A percentile compares a stretch with the other conserved stretches of the same genome.
Evolutionary conservation across 768 basidiomycete species (phyloP).

Genomic region (Lyophyllum shimeji): DNA sequence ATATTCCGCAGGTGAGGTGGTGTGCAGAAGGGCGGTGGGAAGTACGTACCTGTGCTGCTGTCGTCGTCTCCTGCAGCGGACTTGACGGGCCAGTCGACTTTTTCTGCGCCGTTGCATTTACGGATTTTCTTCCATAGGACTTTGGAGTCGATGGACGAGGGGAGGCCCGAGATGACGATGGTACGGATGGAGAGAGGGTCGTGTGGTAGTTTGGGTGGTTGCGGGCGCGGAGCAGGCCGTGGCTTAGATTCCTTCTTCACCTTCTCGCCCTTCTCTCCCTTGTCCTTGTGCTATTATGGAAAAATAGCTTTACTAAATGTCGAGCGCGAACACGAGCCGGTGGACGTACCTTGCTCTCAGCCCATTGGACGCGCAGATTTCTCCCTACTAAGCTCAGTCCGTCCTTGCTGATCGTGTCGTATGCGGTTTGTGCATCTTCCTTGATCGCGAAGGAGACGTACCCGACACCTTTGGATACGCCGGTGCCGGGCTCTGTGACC

Average conservation of each 20-base stretch:
- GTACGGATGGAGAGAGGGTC: slow-evolving; percentile 89
- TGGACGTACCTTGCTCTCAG: slow-evolving; percentile 65
- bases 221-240: slow-evolving; percentile 32
- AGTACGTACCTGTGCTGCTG: slow-evolving; percentile 50
- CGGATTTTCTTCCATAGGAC: slow-evolving; percentile 83
- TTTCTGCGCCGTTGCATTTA: slow-evolving; percentile 76
- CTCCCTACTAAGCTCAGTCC: slow-evolving; percentile 68
- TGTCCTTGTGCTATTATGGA: slow-evolving; percentile 47
- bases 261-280: slow-evolving; percentile 28
- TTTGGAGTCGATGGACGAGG: slow-evolving; percentile 60
- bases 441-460: slow-evolving; percentile 90
- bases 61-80: slow-evolving; percentile 45
- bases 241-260: slow-evolving; percentile 40
- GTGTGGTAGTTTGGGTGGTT: slow-evolving; percentile 34
- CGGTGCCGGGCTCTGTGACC: slow-evolving; percentile 74
- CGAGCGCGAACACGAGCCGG: not conserved
- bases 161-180: slow-evolving; percentile 73
- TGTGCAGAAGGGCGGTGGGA: not conserved
- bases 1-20: not conserved
- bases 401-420: slow-evolving; percentile 61
- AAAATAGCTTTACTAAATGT: not conserved
- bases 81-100: slow-evolving; percentile 68
- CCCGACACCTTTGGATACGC: slow-evolving; percentile 90
- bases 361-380: slow-evolving; percentile 76
- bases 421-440: slow-evolving; percentile 83